Conservation (phyloP, 202 grass and related monocot genomes). For the Brachypodium distachyon region DNA sequence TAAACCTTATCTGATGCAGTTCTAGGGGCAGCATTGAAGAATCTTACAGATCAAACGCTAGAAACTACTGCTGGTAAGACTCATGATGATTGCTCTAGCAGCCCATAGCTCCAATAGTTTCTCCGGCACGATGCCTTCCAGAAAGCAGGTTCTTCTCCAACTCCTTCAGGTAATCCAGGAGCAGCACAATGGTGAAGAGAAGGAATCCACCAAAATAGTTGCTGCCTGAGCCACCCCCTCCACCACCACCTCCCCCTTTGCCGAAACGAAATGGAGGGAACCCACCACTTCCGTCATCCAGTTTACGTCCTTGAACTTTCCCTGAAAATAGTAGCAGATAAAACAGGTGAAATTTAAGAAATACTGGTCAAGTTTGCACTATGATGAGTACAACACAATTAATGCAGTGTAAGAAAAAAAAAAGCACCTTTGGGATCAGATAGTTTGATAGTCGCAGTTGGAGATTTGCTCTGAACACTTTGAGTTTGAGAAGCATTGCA, state of each 20-base stretch:
- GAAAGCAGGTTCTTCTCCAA: slow-evolving; percentile 32
- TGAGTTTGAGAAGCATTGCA: slow-evolving; percentile 50
- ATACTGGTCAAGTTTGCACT: background rate
- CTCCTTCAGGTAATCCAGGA: slow-evolving; percentile 48
- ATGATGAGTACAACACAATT: background rate
- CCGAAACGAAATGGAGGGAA: slow-evolving; percentile 47
- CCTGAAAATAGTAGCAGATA: background rate
- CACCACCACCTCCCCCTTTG: slow-evolving; percentile 34
- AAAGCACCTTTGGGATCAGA: slow-evolving; percentile 41
- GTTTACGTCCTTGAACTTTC: slow-evolving; percentile 34
- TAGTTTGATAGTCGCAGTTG: slow-evolving; percentile 30
- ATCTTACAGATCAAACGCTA: background rate
- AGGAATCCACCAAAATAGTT: slow-evolving; percentile 49
- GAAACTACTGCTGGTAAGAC: background rate
- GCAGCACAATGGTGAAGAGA: slow-evolving; percentile 39
- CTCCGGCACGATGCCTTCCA: slow-evolving; percentile 14
- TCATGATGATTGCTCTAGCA: background rate
- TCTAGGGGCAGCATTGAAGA: background rate
- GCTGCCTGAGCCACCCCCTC: slow-evolving; percentile 27
- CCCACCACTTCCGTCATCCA: slow-evolving; percentile 39
- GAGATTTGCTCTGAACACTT: slow-evolving; percentile 38
- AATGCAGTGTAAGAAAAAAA: background rate
- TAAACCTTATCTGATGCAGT: background rate
- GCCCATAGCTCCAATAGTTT: background rate
- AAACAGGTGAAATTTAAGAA: background rate